These are phyloP conservation scores for Diospyros lotus DNA, from an alignment of 148 eudicot genomes.

Conservation along the genomic window DNA sequence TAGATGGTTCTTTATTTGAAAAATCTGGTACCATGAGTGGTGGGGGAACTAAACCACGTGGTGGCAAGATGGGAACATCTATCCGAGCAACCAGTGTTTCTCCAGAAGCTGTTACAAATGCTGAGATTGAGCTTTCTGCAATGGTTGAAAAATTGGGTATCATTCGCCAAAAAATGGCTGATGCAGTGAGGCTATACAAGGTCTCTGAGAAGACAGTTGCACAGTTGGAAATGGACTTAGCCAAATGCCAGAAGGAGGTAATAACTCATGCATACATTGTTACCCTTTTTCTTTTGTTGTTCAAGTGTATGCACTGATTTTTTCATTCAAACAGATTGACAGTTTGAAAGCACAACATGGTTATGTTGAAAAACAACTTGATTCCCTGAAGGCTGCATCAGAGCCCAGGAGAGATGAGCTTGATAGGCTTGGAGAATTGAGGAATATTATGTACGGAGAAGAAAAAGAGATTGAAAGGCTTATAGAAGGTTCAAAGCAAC, in stretches of 20 bases:
- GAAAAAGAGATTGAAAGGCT: constrained; percentile 71
- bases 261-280: background rate
- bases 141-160: constrained; percentile 46
- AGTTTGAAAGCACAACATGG: constrained; percentile 59
- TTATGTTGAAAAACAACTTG: constrained; percentile 72
- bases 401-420: constrained; percentile 67
- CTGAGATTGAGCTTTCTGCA: constrained; percentile 61
- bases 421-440: constrained; percentile 52
- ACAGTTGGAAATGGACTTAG: constrained; percentile 74
- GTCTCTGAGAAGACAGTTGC: constrained; percentile 54
- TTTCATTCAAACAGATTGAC: constrained; percentile 52
- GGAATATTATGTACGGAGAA: constrained; percentile 48
- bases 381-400: constrained; percentile 73
- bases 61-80: constrained; percentile 95
- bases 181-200: constrained; percentile 59
- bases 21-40: constrained; percentile 98
- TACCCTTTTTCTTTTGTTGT: background rate
- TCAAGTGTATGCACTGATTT: background rate
- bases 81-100: constrained; percentile 84
- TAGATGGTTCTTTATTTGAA: constrained; percentile 89
- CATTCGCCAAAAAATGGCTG: constrained; percentile 51
- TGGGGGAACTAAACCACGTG: constrained; percentile 92
- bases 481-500: constrained; percentile 57
- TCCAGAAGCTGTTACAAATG: constrained; percentile 66
- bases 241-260: constrained; percentile 88